These are phyloP conservation scores for Tillandsia leiboldiana DNA, from an alignment of 176 grass and related monocot genomes.

Conservation along the genomic window DNA sequence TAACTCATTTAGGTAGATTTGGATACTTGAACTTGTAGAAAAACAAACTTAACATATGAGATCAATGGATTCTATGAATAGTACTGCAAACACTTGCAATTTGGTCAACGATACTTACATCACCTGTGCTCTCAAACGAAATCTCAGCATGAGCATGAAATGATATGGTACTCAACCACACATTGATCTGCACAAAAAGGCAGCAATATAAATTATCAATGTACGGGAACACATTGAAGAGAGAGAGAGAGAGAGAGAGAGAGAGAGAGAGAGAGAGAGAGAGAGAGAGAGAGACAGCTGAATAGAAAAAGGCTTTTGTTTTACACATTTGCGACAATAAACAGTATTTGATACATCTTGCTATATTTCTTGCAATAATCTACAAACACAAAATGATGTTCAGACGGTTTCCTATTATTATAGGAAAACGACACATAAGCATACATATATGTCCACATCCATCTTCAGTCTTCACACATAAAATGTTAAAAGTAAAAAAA, in stretches of 20 bases:
- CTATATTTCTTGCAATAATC: neutral
- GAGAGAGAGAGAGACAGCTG: neutral
- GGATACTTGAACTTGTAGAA: neutral
- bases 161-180: slow-evolving; percentile 71
- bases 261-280: neutral
- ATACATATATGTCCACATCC: neutral
- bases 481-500: too few species aligned
- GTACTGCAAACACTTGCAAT: neutral
- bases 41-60: slow-evolving; percentile 9
- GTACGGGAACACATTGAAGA: neutral
- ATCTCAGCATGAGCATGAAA: slow-evolving; percentile 82
- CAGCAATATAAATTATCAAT: neutral
- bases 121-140: slow-evolving; percentile 50
- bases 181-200: slow-evolving; percentile 61
- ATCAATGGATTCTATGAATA: slow-evolving; percentile 1
- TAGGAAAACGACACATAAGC: neutral
- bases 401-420: neutral
- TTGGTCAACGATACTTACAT: slow-evolving; percentile 46
- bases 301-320: neutral
- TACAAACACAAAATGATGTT: neutral
- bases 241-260: neutral
- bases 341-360: neutral
- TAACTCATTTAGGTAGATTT: neutral
- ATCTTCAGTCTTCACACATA: neutral
- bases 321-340: neutral